Evolutionary conservation across 805 yeast species (phyloP), one percentile per base, ranked within the genome.

Genomic region (Saturnispora galanensis): DNA sequence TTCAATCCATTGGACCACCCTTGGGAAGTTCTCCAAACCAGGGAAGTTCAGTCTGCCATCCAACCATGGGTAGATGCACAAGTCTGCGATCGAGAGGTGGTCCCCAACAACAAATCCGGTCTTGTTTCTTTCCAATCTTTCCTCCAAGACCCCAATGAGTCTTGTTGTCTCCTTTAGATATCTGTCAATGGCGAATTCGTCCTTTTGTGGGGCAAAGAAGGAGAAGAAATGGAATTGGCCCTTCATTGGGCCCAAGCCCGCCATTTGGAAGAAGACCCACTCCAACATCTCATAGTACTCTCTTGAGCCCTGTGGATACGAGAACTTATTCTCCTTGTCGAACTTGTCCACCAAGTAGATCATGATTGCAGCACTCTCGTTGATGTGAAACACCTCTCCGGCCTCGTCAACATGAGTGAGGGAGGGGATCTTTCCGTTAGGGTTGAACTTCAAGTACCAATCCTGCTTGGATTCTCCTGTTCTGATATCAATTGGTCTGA

Each of bases 381-480:
- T 69, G 28, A 81, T 55, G 17, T 72, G 62, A 29, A 66, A 65
- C 7, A 57, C 57, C 35, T 70, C 59, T 3, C 77, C 79, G 5
- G 69, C 64, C 31, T 57, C 54, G 34, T 59, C 56, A 13, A 52
- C 65, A 47, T 67, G 69, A 1, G 65, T 63, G 30, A 81, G 58
- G 0, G 78, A 68, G 26, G 87, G 86, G 41, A 81, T 73, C 52
- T 77, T 65, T 5, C 86, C 84, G 52, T 79, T 78, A 15, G 81
- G 79, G 57, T 79, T 77, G 55, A 76, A 58, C 43, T 71, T 65
- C 41, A 76, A 56, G 51, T 66, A 80, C 79, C 81, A 74, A 6
- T 68, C 74, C 50, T 73, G 71, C 55, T 79, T 78, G 47, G 77
- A 80, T 35, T 59, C 74, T 35, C 62, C 60, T 18, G 58, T 63